A percentile compares a stretch with the other conserved stretches of the same genome.
Evolutionary conservation across 495 filamentous ascomycete genomes (phyloP).

Genomic region (Podospora tetraspora): DNA sequence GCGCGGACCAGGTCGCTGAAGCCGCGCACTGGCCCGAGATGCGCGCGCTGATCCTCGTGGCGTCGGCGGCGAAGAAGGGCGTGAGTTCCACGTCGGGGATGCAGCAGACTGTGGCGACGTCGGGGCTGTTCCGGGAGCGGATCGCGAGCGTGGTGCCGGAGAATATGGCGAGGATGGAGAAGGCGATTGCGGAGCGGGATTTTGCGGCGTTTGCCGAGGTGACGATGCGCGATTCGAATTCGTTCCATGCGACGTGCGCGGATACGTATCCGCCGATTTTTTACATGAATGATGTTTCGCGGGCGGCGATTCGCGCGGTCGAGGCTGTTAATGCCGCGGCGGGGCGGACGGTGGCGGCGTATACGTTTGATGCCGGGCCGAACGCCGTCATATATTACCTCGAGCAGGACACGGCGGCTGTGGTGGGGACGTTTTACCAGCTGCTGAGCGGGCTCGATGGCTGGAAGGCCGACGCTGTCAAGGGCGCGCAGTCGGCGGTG

Average conservation of each 20-base stretch:
- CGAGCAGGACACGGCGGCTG: constrained; percentile 63
- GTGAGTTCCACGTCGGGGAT: constrained; percentile 88
- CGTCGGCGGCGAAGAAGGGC: constrained; percentile 87
- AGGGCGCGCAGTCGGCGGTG: constrained; percentile 44
- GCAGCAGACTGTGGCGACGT: constrained; percentile 91
- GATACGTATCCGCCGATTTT: constrained; percentile 97
- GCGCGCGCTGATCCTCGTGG: constrained; percentile 85
- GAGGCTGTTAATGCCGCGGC: constrained; percentile 76
- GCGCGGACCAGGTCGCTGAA: constrained; percentile 80
- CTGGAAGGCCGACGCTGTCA: constrained; percentile 49
- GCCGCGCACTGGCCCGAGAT: constrained; percentile 90
- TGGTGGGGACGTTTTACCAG: constrained; percentile 66
- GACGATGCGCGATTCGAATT: constrained; percentile 94
- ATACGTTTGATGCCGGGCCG: constrained; percentile 96
- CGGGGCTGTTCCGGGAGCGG: constrained; percentile 70
- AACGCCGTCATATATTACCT: constrained; percentile 95
- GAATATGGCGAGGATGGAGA: constrained; percentile 82
- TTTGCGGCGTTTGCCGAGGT: constrained; percentile 84
- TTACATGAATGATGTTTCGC: constrained; percentile 90
- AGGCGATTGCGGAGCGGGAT: constrained; percentile 67
- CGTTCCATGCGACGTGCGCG: constrained; percentile 89
- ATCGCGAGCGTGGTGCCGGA: constrained; percentile 68
- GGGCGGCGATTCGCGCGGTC: constrained; percentile 78
- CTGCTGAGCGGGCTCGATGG: constrained; percentile 50
- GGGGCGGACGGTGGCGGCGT: constrained; percentile 74